These are phyloP conservation scores for Emericellopsis terricola DNA, from an alignment of 495 filamentous ascomycete species.

Conservation along the genomic window DNA sequence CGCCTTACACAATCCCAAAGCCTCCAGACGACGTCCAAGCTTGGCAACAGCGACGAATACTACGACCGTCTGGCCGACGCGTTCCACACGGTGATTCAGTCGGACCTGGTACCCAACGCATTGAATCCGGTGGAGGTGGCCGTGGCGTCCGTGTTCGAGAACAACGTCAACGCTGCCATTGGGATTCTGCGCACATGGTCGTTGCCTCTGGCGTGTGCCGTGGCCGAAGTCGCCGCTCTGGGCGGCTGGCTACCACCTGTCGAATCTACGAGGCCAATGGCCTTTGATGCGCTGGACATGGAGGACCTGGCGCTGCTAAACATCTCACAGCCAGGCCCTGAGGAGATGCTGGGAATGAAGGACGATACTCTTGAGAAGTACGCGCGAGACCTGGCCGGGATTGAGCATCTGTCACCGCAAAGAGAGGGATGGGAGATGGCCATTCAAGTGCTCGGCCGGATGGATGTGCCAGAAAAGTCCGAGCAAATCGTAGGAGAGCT, in stretches of 20 bases:
- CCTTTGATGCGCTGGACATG: slow-evolving; percentile 28
- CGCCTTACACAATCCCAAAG: slow-evolving; percentile 20
- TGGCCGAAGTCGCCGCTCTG: slow-evolving; percentile 59
- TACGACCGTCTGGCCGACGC: slow-evolving; percentile 28
- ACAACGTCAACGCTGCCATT: slow-evolving; percentile 53
- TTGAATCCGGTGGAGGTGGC: slow-evolving; percentile 56
- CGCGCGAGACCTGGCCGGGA: slow-evolving; percentile 36
- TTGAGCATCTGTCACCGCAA: slow-evolving; percentile 16
- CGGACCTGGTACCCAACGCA: slow-evolving; percentile 50
- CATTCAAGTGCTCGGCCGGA: slow-evolving; percentile 52
- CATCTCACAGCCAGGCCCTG: not conserved
- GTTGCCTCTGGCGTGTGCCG: slow-evolving; percentile 49
- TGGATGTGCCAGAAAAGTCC: slow-evolving; percentile 46
- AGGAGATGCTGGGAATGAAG: slow-evolving; percentile 37
- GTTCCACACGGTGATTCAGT: slow-evolving; percentile 26
- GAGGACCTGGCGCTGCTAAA: slow-evolving; percentile 21
- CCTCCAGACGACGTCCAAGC: slow-evolving; percentile 12
- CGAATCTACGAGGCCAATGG: slow-evolving; percentile 21
- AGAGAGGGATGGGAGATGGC: slow-evolving; percentile 76
- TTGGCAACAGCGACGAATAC: slow-evolving; percentile 17
- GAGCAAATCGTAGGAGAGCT: slow-evolving; percentile 42
- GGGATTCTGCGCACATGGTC: slow-evolving; percentile 64
- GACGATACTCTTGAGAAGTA: slow-evolving; percentile 62
- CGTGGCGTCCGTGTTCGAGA: slow-evolving; percentile 61
- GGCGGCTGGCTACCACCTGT: slow-evolving; percentile 54